phyloP scores from a whole-genome alignment of 2,329 filamentous ascomycete species.

The Sphaerulina vaccinii region DNA sequence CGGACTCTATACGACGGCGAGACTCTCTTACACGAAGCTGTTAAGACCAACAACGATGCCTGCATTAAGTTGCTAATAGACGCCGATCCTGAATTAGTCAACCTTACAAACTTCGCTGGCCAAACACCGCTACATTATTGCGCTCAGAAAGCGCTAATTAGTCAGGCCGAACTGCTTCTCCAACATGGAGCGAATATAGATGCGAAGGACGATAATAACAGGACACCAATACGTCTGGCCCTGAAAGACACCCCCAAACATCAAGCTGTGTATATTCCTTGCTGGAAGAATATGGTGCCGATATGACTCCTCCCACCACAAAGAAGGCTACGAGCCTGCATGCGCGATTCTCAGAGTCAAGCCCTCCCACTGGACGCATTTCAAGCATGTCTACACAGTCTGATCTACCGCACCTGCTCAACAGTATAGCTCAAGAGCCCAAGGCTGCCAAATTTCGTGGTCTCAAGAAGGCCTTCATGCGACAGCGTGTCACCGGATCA shows the following conservation, averaged over 20 bases:
- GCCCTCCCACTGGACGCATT: not conserved
- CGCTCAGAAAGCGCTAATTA: not conserved
- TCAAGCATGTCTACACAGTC: not conserved
- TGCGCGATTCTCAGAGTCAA: not conserved
- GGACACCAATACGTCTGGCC: not conserved
- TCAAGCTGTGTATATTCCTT: not conserved
- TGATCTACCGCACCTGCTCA: too few species aligned
- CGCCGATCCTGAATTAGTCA: not conserved
- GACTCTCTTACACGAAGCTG: not conserved
- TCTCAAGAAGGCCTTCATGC: too few species aligned
- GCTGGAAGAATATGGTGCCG: not conserved
- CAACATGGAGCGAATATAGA: not conserved
- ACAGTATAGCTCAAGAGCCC: too few species aligned
- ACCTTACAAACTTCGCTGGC: not conserved
- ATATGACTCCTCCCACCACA: not conserved
- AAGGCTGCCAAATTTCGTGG: too few species aligned
- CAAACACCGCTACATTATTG: not conserved
- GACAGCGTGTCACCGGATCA: too few species aligned
- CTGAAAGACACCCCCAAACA: not conserved
- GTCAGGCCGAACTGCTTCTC: not conserved
- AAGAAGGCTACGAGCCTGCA: not conserved
- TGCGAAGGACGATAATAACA: not conserved
- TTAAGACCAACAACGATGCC: not conserved
- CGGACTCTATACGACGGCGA: not conserved
- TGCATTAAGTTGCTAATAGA: not conserved